Percentiles rank a stretch among this genome's conserved stretches.
Evolutionary conservation across 1,139 yeast species (phyloP).

Genomic region (Geotrichum europaeum): DNA sequence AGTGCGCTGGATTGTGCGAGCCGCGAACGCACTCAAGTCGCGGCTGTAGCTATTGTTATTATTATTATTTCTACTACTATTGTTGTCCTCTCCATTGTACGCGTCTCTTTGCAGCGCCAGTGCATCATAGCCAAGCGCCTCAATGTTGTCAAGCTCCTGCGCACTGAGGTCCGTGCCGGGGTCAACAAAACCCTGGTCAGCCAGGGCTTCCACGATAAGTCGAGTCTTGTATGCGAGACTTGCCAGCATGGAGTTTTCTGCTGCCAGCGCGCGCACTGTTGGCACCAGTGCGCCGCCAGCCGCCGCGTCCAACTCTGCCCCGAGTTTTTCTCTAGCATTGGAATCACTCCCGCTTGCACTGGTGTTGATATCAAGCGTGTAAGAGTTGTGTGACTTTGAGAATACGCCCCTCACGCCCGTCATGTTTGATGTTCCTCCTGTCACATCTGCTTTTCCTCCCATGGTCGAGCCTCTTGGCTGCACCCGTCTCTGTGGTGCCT

Average conservation of each 20-base stretch:
- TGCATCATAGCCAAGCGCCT: constrained; percentile 13
- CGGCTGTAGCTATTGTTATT: background rate
- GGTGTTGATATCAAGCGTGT: constrained; percentile 7
- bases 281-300: background rate
- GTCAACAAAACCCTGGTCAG: background rate
- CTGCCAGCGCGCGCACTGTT: constrained; percentile 10
- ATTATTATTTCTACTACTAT: background rate
- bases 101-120: background rate
- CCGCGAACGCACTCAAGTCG: constrained; percentile 1
- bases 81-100: background rate
- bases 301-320: background rate
- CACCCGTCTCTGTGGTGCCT: background rate
- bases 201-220: constrained; percentile 15
- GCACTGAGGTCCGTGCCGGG: constrained; percentile 12
- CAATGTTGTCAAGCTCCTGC: constrained; percentile 12
- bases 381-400: constrained; percentile 21
- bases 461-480: background rate
- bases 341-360: background rate
- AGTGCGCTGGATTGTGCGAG: constrained; percentile 19
- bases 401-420: constrained; percentile 26
- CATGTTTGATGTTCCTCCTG: constrained; percentile 19
- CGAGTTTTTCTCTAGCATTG: background rate
- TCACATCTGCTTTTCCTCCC: background rate
- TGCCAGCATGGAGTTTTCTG: constrained; percentile 17
- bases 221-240: constrained; percentile 23